phyloP scores from a whole-genome alignment of 176 grass and related monocot species.

The Oryza meridionalis region DNA sequence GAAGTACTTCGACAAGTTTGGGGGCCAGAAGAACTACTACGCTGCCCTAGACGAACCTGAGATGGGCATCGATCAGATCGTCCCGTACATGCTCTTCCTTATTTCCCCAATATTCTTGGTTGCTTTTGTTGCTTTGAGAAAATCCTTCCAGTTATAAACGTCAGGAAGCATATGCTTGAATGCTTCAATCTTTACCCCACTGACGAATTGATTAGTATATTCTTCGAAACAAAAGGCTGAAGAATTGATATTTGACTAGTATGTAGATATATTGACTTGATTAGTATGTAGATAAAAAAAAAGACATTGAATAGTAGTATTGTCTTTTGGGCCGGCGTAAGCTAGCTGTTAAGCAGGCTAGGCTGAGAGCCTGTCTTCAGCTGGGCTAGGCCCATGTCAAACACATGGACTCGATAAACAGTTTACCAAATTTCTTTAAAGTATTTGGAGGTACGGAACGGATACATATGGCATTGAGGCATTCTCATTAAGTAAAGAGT shows the following conservation, averaged over 20 bases:
- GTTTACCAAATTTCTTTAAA: not conserved
- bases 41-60: conserved; percentile 48
- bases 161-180: not conserved
- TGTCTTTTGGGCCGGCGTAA: too few species aligned
- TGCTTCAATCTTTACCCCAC: not conserved
- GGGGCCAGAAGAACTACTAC: conserved; percentile 58
- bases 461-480: too few species aligned
- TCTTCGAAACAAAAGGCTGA: too few species aligned
- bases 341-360: too few species aligned
- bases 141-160: conserved; percentile 60
- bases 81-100: conserved; percentile 76
- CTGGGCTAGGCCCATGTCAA: not conserved
- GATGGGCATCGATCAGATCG: conserved; percentile 40
- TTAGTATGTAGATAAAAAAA: not conserved
- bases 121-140: conserved; percentile 62
- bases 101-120: conserved; percentile 73
- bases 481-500: not conserved
- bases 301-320: not conserved
- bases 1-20: conserved; percentile 79
- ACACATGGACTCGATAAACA: too few species aligned
- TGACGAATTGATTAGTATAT: not conserved
- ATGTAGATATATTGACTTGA: not conserved
- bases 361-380: not conserved
- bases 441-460: too few species aligned
- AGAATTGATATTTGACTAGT: too few species aligned